phyloP scores from a whole-genome alignment of 2,329 filamentous ascomycete genomes.

The Fusarium dimerum region DNA sequence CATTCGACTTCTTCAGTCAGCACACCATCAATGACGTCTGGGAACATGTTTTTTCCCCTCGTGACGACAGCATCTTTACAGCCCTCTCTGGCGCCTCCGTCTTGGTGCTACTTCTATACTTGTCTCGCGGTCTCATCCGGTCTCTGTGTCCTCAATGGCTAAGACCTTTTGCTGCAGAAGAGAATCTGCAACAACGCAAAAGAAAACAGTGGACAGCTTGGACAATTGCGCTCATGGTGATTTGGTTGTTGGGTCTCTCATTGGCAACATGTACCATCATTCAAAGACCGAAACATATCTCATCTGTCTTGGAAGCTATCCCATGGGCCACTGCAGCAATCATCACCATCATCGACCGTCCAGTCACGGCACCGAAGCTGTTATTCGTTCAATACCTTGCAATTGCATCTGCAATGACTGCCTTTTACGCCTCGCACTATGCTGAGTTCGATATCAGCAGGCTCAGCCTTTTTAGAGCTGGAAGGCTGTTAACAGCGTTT shows the following conservation, averaged over 20 bases:
- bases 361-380: slow-evolving; percentile 43
- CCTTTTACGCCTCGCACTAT: slow-evolving; percentile 33
- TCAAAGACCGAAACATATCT: slow-evolving; percentile 27
- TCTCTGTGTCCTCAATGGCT: slow-evolving; percentile 42
- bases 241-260: slow-evolving; percentile 37
- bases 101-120: slow-evolving; percentile 31
- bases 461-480: slow-evolving; percentile 24
- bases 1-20: neutral
- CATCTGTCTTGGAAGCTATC: slow-evolving; percentile 35
- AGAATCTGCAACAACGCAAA: slow-evolving; percentile 22
- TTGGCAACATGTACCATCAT: slow-evolving; percentile 35
- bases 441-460: slow-evolving; percentile 24
- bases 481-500: slow-evolving; percentile 23
- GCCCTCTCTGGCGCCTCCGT: slow-evolving; percentile 29
- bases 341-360: slow-evolving; percentile 40
- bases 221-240: slow-evolving; percentile 37
- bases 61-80: slow-evolving; percentile 21
- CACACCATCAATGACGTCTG: neutral
- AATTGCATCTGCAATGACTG: slow-evolving; percentile 34
- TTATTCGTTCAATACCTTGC: slow-evolving; percentile 41
- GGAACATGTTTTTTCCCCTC: slow-evolving; percentile 5
- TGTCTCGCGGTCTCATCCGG: slow-evolving; percentile 26
- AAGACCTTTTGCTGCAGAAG: slow-evolving; percentile 45
- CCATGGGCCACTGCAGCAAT: slow-evolving; percentile 43
- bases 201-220: slow-evolving; percentile 40